Conservation (phyloP, 306 rosid genomes). For the Rubus idaeus region DNA sequence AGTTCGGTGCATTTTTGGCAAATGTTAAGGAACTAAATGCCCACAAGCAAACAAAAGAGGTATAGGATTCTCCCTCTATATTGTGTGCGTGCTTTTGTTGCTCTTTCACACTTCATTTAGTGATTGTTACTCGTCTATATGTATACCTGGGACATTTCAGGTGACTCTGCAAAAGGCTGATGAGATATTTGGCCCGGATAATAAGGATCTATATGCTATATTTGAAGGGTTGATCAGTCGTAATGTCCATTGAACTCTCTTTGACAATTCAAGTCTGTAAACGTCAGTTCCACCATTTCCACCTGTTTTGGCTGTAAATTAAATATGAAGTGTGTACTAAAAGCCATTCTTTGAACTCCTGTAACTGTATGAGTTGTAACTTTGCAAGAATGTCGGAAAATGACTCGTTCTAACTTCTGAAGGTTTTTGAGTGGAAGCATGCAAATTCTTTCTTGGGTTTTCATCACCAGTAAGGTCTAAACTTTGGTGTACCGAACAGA, state of each 20-base stretch:
- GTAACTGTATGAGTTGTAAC: not conserved
- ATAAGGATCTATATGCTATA: conserved; percentile 74
- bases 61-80: conserved; percentile 13
- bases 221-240: conserved; percentile 91
- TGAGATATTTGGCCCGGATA: conserved; percentile 89
- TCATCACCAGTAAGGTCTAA: too few species aligned
- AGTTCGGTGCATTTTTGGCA: conserved; percentile 89
- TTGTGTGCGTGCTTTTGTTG: not conserved
- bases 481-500: too few species aligned
- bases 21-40: conserved; percentile 93
- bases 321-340: conserved; percentile 19
- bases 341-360: conserved; percentile 41
- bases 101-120: not conserved
- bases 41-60: conserved; percentile 91
- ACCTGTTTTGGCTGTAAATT: conserved; percentile 27
- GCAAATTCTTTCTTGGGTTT: not conserved
- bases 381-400: not conserved
- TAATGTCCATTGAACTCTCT: conserved; percentile 47
- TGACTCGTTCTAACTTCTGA: conserved; percentile 18
- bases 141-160: conserved; percentile 40
- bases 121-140: not conserved
- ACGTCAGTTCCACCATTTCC: conserved; percentile 1
- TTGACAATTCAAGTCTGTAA: conserved; percentile 24
- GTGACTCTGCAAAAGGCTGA: conserved; percentile 83
- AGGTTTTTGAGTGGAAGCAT: not conserved